Evolutionary conservation across 202 grass and related monocot genomes (phyloP).

Genomic region (Saccharum hybrid): DNA sequence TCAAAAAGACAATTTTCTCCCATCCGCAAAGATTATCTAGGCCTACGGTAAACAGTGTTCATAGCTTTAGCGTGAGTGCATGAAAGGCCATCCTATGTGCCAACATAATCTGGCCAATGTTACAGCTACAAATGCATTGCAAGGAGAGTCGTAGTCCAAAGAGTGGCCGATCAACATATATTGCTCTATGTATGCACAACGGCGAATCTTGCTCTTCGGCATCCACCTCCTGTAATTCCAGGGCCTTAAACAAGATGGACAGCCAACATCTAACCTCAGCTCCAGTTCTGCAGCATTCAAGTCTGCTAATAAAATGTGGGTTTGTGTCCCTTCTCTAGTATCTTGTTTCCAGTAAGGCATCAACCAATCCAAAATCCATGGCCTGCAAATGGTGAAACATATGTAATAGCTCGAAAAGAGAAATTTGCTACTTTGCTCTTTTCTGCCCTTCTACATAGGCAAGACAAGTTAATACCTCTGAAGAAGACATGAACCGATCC

Average conservation of each 20-base stretch:
- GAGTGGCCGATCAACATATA: not conserved
- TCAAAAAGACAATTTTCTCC: not conserved
- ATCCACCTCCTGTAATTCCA: not conserved
- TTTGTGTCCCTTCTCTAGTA: conserved; percentile 39
- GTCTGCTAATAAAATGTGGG: conserved; percentile 15
- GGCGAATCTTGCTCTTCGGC: not conserved
- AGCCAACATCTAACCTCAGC: not conserved
- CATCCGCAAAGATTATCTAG: not conserved
- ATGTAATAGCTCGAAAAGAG: conserved; percentile 12
- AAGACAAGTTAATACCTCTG: conserved; percentile 52
- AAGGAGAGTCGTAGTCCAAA: not conserved
- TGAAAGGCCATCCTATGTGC: not conserved
- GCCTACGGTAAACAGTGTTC: not conserved
- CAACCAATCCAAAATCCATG: conserved; percentile 84
- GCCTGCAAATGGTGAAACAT: conserved; percentile 42
- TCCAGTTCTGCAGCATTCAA: conserved; percentile 1
- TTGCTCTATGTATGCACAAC: not conserved
- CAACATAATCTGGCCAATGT: not conserved
- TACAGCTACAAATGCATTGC: not conserved
- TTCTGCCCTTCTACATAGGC: not conserved
- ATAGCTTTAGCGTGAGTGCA: not conserved
- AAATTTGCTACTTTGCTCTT: not conserved
- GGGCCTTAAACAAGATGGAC: not conserved
- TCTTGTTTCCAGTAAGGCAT: conserved; percentile 69
- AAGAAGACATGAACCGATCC: conserved; percentile 78